phyloP scores from a whole-genome alignment of 345 rosid species.

The Brassica juncea region DNA sequence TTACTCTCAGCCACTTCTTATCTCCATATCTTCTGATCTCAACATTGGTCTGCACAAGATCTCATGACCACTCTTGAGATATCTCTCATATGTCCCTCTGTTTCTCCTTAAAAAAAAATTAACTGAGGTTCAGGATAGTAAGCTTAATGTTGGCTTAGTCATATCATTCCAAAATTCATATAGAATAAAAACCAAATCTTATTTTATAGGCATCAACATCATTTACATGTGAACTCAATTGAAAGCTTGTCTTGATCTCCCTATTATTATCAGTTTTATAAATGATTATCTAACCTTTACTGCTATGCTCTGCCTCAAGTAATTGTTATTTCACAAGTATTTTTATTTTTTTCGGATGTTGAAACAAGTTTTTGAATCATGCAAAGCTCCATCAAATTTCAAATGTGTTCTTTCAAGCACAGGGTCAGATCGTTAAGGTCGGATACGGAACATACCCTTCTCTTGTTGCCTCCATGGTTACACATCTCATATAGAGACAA shows the following conservation, averaged over 20 bases:
- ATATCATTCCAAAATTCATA: background rate
- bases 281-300: background rate
- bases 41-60: slow-evolving; percentile 80
- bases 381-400: slow-evolving; percentile 46
- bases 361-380: slow-evolving; percentile 49
- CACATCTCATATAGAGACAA: slow-evolving; percentile 65
- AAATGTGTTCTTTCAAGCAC: slow-evolving; percentile 50
- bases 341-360: slow-evolving; percentile 15
- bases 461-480: slow-evolving; percentile 50
- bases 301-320: background rate
- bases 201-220: background rate
- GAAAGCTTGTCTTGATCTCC: background rate
- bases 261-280: background rate
- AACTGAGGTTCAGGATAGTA: background rate
- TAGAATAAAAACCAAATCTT: background rate
- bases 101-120: background rate
- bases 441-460: slow-evolving; percentile 66
- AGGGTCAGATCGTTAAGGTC: slow-evolving; percentile 53
- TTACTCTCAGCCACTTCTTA: slow-evolving; percentile 63
- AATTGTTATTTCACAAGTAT: background rate
- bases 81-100: background rate
- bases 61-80: slow-evolving; percentile 31
- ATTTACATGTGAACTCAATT: background rate
- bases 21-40: slow-evolving; percentile 88
- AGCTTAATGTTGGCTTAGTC: background rate